phyloP scores from a whole-genome alignment of 2,329 filamentous ascomycete species.

The Alternaria gansuensis region DNA sequence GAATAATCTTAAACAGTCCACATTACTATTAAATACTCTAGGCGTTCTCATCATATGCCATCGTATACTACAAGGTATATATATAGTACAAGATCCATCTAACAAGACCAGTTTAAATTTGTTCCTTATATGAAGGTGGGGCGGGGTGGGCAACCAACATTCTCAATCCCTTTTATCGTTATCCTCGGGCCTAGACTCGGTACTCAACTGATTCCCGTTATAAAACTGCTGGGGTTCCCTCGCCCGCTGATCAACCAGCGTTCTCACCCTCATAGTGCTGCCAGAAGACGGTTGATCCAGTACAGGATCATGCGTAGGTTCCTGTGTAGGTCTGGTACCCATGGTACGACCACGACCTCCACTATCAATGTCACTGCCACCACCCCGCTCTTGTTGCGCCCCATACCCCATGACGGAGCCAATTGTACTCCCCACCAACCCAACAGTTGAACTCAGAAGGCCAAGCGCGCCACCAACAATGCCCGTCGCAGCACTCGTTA shows the following conservation, averaged over 20 bases:
- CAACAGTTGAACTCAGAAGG: slow-evolving; percentile 47
- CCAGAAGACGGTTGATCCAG: slow-evolving; percentile 23
- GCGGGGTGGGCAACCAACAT: no score
- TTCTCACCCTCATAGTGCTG: slow-evolving; percentile 53
- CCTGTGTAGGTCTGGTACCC: slow-evolving; percentile 21
- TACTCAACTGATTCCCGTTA: slow-evolving; percentile 77
- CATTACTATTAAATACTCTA: no score
- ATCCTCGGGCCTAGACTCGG: slow-evolving; percentile 14
- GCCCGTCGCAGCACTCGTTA: slow-evolving; percentile 45
- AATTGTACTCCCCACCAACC: slow-evolving; percentile 46
- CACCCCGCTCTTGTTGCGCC: slow-evolving; percentile 21
- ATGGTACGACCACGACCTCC: slow-evolving; percentile 14
- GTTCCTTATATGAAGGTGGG: no score
- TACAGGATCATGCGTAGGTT: slow-evolving; percentile 19
- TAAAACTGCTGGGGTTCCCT: slow-evolving; percentile 75
- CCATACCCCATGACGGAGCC: slow-evolving; percentile 43
- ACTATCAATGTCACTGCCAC: slow-evolving; percentile 3
- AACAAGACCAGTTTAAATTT: no score
- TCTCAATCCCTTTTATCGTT: slow-evolving; percentile 17
- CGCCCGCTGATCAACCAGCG: slow-evolving; percentile 58
- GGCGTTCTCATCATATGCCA: no score
- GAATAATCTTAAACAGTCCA: no score
- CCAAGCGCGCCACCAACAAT: slow-evolving; percentile 48
- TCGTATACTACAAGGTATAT: no score
- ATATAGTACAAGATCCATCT: no score